Percentiles rank a stretch among this genome's conserved stretches.
Evolutionary conservation across 345 rosid genomes (phyloP).

Genomic region (Camelina neglecta): DNA sequence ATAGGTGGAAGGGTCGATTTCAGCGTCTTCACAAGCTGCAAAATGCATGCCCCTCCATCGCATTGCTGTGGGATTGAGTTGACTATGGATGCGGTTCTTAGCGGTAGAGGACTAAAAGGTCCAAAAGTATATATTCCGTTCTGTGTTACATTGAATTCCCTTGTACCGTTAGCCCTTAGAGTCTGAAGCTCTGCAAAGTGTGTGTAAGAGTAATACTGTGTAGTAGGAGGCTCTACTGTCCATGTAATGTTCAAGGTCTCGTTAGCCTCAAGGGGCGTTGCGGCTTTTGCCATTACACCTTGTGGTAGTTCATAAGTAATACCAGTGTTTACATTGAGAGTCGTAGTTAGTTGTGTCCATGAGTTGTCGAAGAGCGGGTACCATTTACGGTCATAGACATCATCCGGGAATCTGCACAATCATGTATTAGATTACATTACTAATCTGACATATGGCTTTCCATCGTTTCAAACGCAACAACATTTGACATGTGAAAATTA

Average conservation of each 20-base stretch:
- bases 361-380: conserved; percentile 7
- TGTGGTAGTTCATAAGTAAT: conserved; percentile 21
- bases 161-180: conserved; percentile 46
- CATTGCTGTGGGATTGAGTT: conserved; percentile 38
- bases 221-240: conserved; percentile 2
- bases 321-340: not conserved
- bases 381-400: conserved; percentile 41
- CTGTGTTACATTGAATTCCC: conserved; percentile 48
- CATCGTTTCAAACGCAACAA: not conserved
- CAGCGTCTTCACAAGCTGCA: conserved; percentile 35
- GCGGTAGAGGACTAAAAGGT: conserved; percentile 42
- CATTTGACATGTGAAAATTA: not conserved
- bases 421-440: conserved; percentile 1
- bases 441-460: not conserved
- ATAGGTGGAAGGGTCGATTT: conserved; percentile 56
- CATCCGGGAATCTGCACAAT: conserved; percentile 38
- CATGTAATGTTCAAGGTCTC: not conserved
- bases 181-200: conserved; percentile 52
- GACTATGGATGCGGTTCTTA: conserved; percentile 31
- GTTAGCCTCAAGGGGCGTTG: conserved; percentile 20
- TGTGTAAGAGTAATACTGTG: conserved; percentile 25
- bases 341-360: conserved; percentile 37
- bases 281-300: conserved; percentile 26
- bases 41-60: conserved; percentile 27
- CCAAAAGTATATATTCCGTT: conserved; percentile 49